Evolutionary conservation across 805 yeast species (phyloP).

Genomic region (Priceomyces medius): DNA sequence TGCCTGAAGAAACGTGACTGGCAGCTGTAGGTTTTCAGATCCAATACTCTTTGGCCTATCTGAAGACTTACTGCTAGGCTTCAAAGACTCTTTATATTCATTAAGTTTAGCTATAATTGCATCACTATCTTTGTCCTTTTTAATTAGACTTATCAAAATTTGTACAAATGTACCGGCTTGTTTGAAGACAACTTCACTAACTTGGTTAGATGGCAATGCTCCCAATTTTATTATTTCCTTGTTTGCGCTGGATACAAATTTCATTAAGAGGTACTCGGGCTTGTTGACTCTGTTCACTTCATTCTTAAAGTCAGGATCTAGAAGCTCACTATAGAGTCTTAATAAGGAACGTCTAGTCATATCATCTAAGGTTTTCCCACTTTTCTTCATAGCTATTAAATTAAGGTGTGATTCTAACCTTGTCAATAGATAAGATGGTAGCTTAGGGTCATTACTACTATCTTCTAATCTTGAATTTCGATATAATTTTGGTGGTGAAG

Average conservation of each 20-base stretch:
- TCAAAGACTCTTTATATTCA: constrained; percentile 39
- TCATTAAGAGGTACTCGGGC: constrained; percentile 49
- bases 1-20: constrained; percentile 38
- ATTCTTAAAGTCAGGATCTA: constrained; percentile 44
- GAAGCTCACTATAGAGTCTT: constrained; percentile 60
- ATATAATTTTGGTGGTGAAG: constrained; percentile 10
- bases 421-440: constrained; percentile 38
- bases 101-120: constrained; percentile 41
- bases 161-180: constrained; percentile 38
- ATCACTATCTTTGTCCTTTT: constrained; percentile 38
- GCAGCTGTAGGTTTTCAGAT: constrained; percentile 4
- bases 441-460: constrained; percentile 28
- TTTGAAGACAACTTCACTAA: constrained; percentile 32
- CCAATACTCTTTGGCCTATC: constrained; percentile 5
- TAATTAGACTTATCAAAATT: constrained; percentile 36
- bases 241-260: constrained; percentile 53
- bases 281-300: constrained; percentile 31
- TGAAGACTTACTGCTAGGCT: constrained; percentile 19
- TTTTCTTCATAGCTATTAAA: constrained; percentile 46
- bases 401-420: constrained; percentile 43
- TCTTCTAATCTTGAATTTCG: constrained; percentile 23
- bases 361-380: constrained; percentile 37
- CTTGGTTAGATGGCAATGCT: constrained; percentile 25
- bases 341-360: constrained; percentile 57
- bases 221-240: constrained; percentile 49